Conservation (phyloP, 495 filamentous ascomycete species). For the Filosporella fistucella region DNA sequence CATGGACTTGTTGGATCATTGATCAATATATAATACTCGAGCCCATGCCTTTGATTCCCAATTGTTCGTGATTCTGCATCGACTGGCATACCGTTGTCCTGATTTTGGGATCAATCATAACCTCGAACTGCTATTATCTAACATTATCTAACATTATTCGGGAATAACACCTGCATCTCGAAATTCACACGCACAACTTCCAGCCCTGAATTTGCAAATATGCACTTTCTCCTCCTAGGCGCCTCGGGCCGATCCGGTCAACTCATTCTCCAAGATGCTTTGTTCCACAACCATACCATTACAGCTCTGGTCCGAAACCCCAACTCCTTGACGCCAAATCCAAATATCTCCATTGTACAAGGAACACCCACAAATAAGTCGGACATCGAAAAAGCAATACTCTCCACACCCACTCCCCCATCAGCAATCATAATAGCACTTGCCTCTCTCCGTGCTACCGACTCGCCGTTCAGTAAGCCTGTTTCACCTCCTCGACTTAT, state of each 20-base stretch:
- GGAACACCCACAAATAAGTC: background rate
- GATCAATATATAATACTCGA: too few species aligned
- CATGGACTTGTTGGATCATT: too few species aligned
- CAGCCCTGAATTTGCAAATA: background rate
- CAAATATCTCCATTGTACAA: background rate
- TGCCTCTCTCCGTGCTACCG: background rate
- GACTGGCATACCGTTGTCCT: too few species aligned
- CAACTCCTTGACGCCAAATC: background rate
- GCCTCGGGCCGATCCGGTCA: conserved; percentile 4
- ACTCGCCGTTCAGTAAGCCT: background rate
- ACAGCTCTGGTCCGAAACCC: conserved; percentile 5
- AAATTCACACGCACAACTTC: too few species aligned
- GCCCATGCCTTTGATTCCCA: too few species aligned
- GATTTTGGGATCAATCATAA: too few species aligned
- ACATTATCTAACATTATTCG: too few species aligned
- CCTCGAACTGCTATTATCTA: too few species aligned
- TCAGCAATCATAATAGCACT: background rate
- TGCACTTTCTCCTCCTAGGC: conserved; percentile 9
- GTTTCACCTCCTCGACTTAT: conserved; percentile 2
- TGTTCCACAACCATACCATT: background rate
- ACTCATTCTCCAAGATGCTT: background rate
- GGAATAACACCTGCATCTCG: too few species aligned
- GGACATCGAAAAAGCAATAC: background rate
- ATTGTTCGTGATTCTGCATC: too few species aligned
- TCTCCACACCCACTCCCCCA: background rate